Evolutionary conservation across 116 monocot species (phyloP).

Genomic region (Phalaenopsis hybrid): DNA sequence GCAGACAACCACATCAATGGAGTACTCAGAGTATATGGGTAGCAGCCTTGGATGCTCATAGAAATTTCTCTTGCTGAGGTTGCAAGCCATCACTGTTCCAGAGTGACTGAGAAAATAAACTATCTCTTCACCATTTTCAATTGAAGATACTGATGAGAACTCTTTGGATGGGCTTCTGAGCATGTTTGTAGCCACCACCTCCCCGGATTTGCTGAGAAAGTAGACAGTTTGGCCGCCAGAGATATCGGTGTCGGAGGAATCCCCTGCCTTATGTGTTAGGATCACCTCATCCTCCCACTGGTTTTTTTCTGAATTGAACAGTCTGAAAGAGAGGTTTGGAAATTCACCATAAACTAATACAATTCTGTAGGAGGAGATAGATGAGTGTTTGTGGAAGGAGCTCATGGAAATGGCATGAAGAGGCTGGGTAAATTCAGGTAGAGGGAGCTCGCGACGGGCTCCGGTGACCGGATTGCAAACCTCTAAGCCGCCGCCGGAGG

Average conservation of each 20-base stretch:
- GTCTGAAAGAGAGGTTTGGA: constrained; percentile 31
- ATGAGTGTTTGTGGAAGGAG: constrained; percentile 13
- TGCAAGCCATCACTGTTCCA: constrained; percentile 60
- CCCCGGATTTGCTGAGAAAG: constrained; percentile 85
- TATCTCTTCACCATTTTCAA: constrained; percentile 47
- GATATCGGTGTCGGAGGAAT: constrained; percentile 11
- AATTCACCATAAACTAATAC: constrained; percentile 56
- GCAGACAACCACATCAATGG: constrained; percentile 71
- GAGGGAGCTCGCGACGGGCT: constrained; percentile 46
- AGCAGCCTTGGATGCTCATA: constrained; percentile 61
- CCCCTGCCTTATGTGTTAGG: constrained; percentile 15
- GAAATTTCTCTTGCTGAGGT: constrained; percentile 34
- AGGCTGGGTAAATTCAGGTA: constrained; percentile 4
- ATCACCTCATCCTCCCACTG: constrained; percentile 45
- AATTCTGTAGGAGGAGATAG: constrained; percentile 36
- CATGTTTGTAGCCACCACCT: constrained; percentile 77
- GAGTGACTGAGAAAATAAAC: constrained; percentile 71
- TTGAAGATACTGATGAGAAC: constrained; percentile 61
- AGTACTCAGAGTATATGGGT: constrained; percentile 61
- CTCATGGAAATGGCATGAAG: constrained; percentile 83
- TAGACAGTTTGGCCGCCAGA: constrained; percentile 41
- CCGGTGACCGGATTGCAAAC: constrained; percentile 71
- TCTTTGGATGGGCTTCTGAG: constrained; percentile 80
- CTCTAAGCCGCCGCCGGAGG: constrained; percentile 22
- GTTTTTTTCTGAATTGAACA: constrained; percentile 36